These are phyloP conservation scores for Fusarium pininemorale DNA, from an alignment of 2,329 filamentous ascomycete genomes.

Conservation along the genomic window DNA sequence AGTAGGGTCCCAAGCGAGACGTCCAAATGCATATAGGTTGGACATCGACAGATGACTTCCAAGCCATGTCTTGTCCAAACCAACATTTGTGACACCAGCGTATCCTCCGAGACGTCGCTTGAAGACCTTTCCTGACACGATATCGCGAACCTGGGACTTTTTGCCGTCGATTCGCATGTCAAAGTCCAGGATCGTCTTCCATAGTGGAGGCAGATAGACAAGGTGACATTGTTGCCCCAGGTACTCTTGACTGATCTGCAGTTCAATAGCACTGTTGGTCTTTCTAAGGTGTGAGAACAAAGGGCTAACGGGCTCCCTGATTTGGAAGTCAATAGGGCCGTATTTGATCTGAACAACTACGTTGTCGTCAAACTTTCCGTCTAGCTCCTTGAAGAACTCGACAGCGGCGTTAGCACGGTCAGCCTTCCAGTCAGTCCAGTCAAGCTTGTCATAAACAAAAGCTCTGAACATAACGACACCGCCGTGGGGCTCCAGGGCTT, in stretches of 20 bases:
- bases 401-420: constrained; percentile 77
- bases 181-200: constrained; percentile 74
- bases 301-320: constrained; percentile 72
- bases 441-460: constrained; percentile 71
- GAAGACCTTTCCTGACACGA: constrained; percentile 69
- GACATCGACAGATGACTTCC: constrained; percentile 76
- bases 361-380: constrained; percentile 74
- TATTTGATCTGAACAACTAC: constrained; percentile 79
- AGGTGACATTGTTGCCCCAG: constrained; percentile 75
- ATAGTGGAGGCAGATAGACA: constrained; percentile 73
- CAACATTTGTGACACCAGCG: constrained; percentile 74
- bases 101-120: constrained; percentile 66
- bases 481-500: constrained; percentile 63
- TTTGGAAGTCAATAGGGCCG: constrained; percentile 78
- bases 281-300: constrained; percentile 64
- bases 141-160: constrained; percentile 65
- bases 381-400: constrained; percentile 71
- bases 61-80: constrained; percentile 72
- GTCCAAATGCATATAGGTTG: constrained; percentile 76
- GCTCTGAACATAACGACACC: constrained; percentile 76
- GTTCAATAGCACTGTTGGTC: constrained; percentile 65
- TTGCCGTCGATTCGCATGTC: constrained; percentile 69
- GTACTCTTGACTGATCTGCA: constrained; percentile 75
- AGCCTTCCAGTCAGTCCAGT: constrained; percentile 63
- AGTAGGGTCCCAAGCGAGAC: constrained; percentile 71